phyloP scores from a whole-genome alignment of 306 rosid species.

The Gillenia trifoliata region DNA sequence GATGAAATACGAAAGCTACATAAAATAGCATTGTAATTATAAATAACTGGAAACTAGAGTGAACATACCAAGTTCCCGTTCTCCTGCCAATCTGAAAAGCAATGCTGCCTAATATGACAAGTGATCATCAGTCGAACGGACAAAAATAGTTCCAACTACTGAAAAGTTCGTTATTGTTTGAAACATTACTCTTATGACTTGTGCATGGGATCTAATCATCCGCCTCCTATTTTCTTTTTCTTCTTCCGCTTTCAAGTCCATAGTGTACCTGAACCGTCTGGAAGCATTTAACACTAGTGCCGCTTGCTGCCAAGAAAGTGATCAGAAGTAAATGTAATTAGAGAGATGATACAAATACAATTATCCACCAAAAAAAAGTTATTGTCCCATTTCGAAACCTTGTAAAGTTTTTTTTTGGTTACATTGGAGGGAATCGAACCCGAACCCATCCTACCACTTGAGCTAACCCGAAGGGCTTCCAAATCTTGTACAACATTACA shows the following conservation, averaged over 20 bases:
- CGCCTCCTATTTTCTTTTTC: constrained; percentile 60
- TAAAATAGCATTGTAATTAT: background rate
- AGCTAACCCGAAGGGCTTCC: too few relatives aligned
- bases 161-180: constrained; percentile 12
- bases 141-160: constrained; percentile 1
- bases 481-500: too few relatives aligned
- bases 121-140: constrained; percentile 26
- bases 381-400: background rate
- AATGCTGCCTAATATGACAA: constrained; percentile 70
- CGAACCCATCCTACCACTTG: too few relatives aligned
- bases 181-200: constrained; percentile 81
- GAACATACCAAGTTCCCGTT: constrained; percentile 62
- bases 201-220: constrained; percentile 91
- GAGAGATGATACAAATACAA: background rate
- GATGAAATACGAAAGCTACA: background rate
- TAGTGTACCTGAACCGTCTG: constrained; percentile 83
- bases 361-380: too few relatives aligned
- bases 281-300: constrained; percentile 84
- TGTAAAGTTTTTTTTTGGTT: too few relatives aligned
- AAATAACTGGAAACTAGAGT: constrained; percentile 2
- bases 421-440: too few relatives aligned
- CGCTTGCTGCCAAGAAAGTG: constrained; percentile 62
- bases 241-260: constrained; percentile 75
- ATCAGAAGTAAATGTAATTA: background rate
- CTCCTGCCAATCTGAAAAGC: constrained; percentile 93